These are phyloP conservation scores for Plantago lanceolata DNA, from an alignment of 305 asterid species.

Conservation along the genomic window DNA sequence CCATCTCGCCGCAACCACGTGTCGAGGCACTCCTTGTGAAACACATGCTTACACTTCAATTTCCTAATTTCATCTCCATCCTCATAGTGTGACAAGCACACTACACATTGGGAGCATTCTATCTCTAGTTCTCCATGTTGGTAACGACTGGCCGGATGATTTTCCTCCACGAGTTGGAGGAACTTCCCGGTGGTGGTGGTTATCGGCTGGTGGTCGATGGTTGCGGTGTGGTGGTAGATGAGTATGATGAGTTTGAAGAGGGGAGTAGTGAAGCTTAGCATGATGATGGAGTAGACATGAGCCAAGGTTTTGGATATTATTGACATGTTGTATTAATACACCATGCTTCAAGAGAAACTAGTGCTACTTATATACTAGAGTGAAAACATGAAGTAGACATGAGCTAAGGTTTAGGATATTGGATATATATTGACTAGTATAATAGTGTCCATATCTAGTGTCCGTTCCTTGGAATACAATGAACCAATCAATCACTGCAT, in stretches of 20 bases:
- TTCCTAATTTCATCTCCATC: constrained; percentile 58
- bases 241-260: constrained; percentile 45
- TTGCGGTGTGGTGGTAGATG: constrained; percentile 29
- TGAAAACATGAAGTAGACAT: too few species aligned
- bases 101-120: constrained; percentile 36
- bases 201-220: constrained; percentile 24
- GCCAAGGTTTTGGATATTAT: constrained; percentile 39
- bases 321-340: too few species aligned
- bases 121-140: constrained; percentile 13
- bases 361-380: too few species aligned
- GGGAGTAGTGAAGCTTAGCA: constrained; percentile 44
- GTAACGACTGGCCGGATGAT: constrained; percentile 36
- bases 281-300: constrained; percentile 38
- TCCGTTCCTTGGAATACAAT: too few species aligned
- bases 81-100: constrained; percentile 47
- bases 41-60: constrained; percentile 51
- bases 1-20: constrained; percentile 54
- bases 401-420: too few species aligned
- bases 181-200: constrained; percentile 44
- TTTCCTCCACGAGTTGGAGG: constrained; percentile 44
- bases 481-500: too few species aligned
- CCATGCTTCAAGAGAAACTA: too few species aligned
- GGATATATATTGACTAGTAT: too few species aligned
- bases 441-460: too few species aligned
- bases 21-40: constrained; percentile 62